Percentiles rank a stretch among this genome's conserved stretches.
Conservation (phyloP, 441 rosid genomes). For the Macaranga tanarius region DNA sequence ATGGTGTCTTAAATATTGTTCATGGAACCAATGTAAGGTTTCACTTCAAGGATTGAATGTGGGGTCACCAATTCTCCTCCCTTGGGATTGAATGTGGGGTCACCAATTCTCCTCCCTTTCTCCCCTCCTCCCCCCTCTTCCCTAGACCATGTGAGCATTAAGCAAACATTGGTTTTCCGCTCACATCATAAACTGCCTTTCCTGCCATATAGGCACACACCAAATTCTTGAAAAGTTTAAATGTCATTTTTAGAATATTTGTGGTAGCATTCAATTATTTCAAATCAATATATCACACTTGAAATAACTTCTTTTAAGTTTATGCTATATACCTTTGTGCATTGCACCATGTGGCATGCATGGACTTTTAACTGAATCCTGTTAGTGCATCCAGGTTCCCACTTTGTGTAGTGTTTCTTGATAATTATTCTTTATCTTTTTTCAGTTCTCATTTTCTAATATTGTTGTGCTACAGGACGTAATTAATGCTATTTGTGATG, state of each 20-base stretch:
- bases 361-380: slow-evolving; percentile 3
- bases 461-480: slow-evolving; percentile 50
- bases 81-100: background rate
- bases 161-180: background rate
- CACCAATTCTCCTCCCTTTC: background rate
- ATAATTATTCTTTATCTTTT: background rate
- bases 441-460: slow-evolving; percentile 16
- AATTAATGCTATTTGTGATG: slow-evolving; percentile 85
- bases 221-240: background rate
- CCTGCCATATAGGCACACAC: background rate
- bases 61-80: background rate
- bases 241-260: background rate
- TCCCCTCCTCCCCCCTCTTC: too few relatives aligned
- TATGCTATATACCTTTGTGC: background rate
- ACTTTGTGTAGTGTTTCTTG: background rate
- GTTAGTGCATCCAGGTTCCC: slow-evolving; percentile 1
- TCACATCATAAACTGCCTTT: background rate
- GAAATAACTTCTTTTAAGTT: slow-evolving; percentile 9
- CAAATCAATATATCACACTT: background rate
- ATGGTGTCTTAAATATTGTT: slow-evolving; percentile 81
- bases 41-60: slow-evolving; percentile 1
- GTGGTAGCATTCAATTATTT: background rate
- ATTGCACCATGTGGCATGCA: background rate
- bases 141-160: background rate
- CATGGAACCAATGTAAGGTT: slow-evolving; percentile 82